A percentile compares a stretch with the other conserved stretches of the same genome.
Conservation (phyloP, 1,284 basidiomycete species). For the Fomitopsis pinicola region DNA sequence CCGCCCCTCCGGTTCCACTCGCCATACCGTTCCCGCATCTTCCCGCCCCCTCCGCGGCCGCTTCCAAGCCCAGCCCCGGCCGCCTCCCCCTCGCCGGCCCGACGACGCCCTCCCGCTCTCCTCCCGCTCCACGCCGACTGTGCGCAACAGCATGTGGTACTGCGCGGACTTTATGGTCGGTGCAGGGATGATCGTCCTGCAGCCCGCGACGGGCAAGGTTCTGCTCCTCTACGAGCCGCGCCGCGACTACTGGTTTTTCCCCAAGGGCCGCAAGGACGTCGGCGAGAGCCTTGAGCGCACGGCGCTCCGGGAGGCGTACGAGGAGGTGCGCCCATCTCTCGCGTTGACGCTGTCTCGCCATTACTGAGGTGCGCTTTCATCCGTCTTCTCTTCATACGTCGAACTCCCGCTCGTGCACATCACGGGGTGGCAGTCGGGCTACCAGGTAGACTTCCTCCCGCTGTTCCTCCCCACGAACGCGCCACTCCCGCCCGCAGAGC, state of each 20-base stretch:
- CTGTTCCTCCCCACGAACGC: slow-evolving; percentile 35
- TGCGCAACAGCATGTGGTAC: slow-evolving; percentile 41
- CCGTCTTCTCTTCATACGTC: neutral
- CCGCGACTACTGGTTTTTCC: slow-evolving; percentile 46
- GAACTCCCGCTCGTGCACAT: neutral
- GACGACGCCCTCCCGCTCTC: slow-evolving; percentile 12
- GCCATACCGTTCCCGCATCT: no score
- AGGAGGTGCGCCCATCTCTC: slow-evolving; percentile 44
- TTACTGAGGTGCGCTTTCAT: neutral
- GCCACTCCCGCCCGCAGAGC: slow-evolving; percentile 31
- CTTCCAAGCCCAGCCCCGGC: no score
- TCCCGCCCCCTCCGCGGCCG: no score
- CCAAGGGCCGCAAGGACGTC: slow-evolving; percentile 58
- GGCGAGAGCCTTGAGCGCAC: slow-evolving; percentile 55
- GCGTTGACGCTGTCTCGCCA: no score
- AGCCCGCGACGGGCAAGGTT: slow-evolving; percentile 36
- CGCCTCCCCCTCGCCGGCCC: neutral
- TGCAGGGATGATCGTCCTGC: slow-evolving; percentile 58
- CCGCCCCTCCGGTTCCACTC: no score
- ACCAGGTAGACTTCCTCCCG: slow-evolving; percentile 44
- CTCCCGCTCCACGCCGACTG: slow-evolving; percentile 18
- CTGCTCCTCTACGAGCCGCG: slow-evolving; percentile 40
- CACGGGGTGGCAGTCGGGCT: slow-evolving; percentile 41
- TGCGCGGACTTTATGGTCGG: slow-evolving; percentile 50
- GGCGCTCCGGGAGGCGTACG: slow-evolving; percentile 58